phyloP scores from a whole-genome alignment of 75 land plant species.

The Sequoiadendron giganteum region DNA sequence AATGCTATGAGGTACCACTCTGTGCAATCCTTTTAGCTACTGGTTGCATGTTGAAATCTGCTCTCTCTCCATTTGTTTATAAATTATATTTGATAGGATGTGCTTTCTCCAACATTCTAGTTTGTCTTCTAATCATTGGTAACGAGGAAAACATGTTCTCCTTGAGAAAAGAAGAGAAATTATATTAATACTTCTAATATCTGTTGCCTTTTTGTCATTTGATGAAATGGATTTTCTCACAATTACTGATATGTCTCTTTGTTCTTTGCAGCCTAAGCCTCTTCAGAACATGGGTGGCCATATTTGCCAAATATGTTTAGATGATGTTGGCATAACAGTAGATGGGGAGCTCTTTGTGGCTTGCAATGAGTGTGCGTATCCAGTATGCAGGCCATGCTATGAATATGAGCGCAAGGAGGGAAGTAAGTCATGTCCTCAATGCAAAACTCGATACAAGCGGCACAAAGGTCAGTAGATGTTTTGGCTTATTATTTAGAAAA shows the following conservation, averaged over 20 bases:
- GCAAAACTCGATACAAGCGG: conserved; percentile 76
- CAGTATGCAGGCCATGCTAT: conserved; percentile 85
- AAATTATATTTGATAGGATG: neutral
- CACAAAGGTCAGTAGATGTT: conserved; percentile 55
- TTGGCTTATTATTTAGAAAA: conserved; percentile 1
- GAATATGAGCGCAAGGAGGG: conserved; percentile 88
- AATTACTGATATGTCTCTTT: neutral
- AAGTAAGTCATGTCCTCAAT: conserved; percentile 77
- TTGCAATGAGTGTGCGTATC: conserved; percentile 75
- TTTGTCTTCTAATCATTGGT: neutral
- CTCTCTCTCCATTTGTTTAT: neutral
- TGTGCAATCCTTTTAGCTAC: neutral
- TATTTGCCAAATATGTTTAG: conserved; percentile 79
- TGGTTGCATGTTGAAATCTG: neutral
- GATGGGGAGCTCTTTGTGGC: conserved; percentile 74
- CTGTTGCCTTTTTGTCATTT: neutral
- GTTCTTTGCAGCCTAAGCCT: conserved; percentile 26
- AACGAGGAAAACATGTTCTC: neutral
- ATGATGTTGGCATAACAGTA: conserved; percentile 53
- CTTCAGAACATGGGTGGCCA: conserved; percentile 39
- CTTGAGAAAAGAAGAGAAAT: neutral
- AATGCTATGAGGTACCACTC: neutral
- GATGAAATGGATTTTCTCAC: neutral
- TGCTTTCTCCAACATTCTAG: neutral
- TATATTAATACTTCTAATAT: neutral